Evolutionary conservation across 192 early-diverging fungal species (phyloP), one percentile per base, ranked within the genome.

Genomic region (Lunasporangiospora selenospora): DNA sequence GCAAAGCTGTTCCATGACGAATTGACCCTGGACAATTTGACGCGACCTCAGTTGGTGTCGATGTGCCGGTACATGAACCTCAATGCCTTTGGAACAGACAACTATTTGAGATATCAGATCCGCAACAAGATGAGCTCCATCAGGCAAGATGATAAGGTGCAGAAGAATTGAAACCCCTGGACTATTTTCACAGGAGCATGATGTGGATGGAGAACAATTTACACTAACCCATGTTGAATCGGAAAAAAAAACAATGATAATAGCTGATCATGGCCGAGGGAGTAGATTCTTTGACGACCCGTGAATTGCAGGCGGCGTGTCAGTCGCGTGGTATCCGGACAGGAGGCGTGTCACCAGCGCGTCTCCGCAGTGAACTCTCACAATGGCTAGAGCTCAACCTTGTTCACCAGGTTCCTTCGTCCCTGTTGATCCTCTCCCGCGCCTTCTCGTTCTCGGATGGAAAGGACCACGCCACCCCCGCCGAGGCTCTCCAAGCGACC

Each of bases 31-130:
- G 94, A 93, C 76, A 95, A 93, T 60, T 71, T 98, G 76, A 92
- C 95, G 34, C 86, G 95, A 34, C 95, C 94, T 33, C 97, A 98
- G 79, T 86, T 98, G 19, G 93, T 96, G 32, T 90, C 88, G 76
- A 95, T 98, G 89, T 92, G 91, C 66, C 88, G 92, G 52, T 98
- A 93, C 82, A 95, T 98, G 95, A 89, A 89, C 58, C 84, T 96
- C 55, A 95, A 94, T 49, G 90, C 93, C n/a, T 98, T 97, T 76
- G 97, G 97, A 34, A 96, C 95, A n/a, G 97, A 98, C 80, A 89
- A 93, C 48, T 96, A 93, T 69, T 85, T 98, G 55, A 88, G 93
- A 54, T 91, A 93, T 80, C 93, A 93, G 77, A 94, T 98, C 65
- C 88, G 94, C 21, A 89, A 90, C 58, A 85, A 89, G 54, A 92